A percentile compares a stretch with the other conserved stretches of the same genome.
phyloP scores from a whole-genome alignment of 2,329 filamentous ascomycete species.

The Coleophoma crateriformis region DNA sequence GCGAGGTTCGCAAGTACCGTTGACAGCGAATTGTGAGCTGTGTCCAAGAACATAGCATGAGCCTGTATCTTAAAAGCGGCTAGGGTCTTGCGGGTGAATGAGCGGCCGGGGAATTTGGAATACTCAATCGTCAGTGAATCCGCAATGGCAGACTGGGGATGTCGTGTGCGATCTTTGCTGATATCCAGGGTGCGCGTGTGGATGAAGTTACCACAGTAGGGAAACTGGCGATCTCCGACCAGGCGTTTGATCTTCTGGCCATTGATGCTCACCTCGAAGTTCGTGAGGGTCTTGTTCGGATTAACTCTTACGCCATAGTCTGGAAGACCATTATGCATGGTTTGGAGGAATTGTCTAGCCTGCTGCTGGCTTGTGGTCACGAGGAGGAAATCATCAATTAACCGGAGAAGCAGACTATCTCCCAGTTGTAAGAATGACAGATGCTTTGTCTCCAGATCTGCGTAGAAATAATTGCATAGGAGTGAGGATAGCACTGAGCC shows the following conservation, averaged over 20 bases:
- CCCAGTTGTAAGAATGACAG: constrained; percentile 58
- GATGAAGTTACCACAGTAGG: constrained; percentile 82
- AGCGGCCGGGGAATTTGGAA: constrained; percentile 64
- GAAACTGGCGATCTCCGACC: constrained; percentile 50
- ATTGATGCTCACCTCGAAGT: constrained; percentile 64
- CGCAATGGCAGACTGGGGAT: constrained; percentile 41
- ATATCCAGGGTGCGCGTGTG: constrained; percentile 71
- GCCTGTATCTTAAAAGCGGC: constrained; percentile 78
- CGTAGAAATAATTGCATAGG: constrained; percentile 95
- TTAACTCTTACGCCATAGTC: constrained; percentile 79
- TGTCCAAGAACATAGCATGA: constrained; percentile 79
- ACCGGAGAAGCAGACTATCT: constrained; percentile 66
- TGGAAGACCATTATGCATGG: constrained; percentile 74
- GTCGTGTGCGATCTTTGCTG: constrained; percentile 55
- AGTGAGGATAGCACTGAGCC: constrained; percentile 83
- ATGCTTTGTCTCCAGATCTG: constrained; percentile 68
- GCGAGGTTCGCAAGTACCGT: constrained; percentile 73
- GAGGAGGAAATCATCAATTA: constrained; percentile 91
- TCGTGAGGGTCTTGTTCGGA: constrained; percentile 73
- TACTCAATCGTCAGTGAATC: constrained; percentile 77
- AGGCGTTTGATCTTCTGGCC: constrained; percentile 46
- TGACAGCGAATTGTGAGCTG: constrained; percentile 63
- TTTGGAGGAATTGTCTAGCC: constrained; percentile 66
- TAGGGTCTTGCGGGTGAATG: constrained; percentile 75
- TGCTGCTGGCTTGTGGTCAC: constrained; percentile 66